phyloP scores from a whole-genome alignment of 306 rosid species.

The Coriaria nepalensis region DNA sequence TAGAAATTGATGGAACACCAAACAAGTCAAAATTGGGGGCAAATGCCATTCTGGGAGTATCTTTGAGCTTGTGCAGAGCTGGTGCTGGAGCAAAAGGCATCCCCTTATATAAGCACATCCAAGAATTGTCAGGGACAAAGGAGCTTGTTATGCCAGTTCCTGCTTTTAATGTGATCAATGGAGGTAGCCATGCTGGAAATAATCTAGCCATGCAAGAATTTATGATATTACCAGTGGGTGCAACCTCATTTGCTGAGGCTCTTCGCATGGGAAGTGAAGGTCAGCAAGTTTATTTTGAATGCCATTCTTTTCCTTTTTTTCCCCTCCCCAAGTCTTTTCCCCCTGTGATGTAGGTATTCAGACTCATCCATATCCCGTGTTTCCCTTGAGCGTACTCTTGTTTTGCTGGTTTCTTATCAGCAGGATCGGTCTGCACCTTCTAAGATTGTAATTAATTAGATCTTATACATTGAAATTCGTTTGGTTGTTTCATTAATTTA shows the following conservation, averaged over 20 bases:
- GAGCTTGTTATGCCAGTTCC: conserved; percentile 99
- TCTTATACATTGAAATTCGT: background rate
- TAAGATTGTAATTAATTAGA: background rate
- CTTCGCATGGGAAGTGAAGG: conserved; percentile 97
- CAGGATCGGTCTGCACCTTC: too few relatives aligned
- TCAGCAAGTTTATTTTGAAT: conserved; percentile 16
- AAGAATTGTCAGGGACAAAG: conserved; percentile 69
- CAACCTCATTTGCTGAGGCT: conserved; percentile 84
- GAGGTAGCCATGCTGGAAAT: conserved; percentile 97
- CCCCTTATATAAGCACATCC: conserved; percentile 84
- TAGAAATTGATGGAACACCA: conserved; percentile 91
- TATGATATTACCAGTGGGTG: conserved; percentile 92
- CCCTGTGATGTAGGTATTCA: conserved; percentile 7
- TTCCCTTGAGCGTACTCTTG: background rate
- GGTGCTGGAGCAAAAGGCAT: conserved; percentile 93
- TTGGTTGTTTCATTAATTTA: background rate
- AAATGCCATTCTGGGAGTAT: conserved; percentile 94
- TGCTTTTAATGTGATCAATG: conserved; percentile 93
- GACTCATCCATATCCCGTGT: conserved; percentile 5
- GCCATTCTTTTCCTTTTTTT: conserved; percentile 3
- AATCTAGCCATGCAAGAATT: conserved; percentile 97
- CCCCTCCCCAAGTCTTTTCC: background rate
- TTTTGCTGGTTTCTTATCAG: too few relatives aligned
- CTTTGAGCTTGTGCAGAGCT: conserved; percentile 85
- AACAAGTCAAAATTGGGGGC: conserved; percentile 96